These are phyloP conservation scores for Sporothrix schenckii DNA, from an alignment of 2,329 filamentous ascomycete genomes.

Conservation along the genomic window DNA sequence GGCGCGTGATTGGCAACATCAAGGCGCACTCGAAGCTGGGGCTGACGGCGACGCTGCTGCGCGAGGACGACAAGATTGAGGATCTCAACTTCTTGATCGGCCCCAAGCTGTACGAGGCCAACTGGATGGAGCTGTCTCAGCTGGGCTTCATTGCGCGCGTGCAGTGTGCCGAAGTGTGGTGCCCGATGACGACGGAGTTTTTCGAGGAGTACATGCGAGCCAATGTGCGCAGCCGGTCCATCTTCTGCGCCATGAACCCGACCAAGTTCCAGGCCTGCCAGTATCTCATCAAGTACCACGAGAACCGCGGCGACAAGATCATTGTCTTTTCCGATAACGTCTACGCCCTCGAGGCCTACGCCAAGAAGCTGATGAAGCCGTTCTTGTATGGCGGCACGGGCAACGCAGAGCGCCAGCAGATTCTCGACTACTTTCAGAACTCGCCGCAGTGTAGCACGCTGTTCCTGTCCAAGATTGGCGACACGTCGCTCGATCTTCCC, in stretches of 20 bases:
- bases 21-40: constrained; percentile 95
- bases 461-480: constrained; percentile 95
- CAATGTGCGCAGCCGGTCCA: constrained; percentile 38
- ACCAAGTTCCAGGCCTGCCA: constrained; percentile 96
- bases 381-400: constrained; percentile 90
- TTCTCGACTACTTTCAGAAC: constrained; percentile 93
- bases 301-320: constrained; percentile 91
- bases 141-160: constrained; percentile 96
- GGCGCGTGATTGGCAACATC: constrained; percentile 89
- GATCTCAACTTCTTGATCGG: constrained; percentile 97
- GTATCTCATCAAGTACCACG: constrained; percentile 97
- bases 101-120: constrained; percentile 95
- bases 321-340: constrained; percentile 99
- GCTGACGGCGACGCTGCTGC: constrained; percentile 86
- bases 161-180: constrained; percentile 98
- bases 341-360: constrained; percentile 85
- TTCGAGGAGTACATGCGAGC: constrained; percentile 81
- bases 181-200: constrained; percentile 98
- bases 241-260: constrained; percentile 95
- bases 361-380: constrained; percentile 78
- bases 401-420: constrained; percentile 80
- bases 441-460: constrained; percentile 89
- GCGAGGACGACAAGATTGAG: constrained; percentile 98
- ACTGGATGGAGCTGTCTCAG: constrained; percentile 98
- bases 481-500: constrained; percentile 94